Conservation (phyloP, 208 protist genomes). For the Trypanosomatidae sp. region DNA sequence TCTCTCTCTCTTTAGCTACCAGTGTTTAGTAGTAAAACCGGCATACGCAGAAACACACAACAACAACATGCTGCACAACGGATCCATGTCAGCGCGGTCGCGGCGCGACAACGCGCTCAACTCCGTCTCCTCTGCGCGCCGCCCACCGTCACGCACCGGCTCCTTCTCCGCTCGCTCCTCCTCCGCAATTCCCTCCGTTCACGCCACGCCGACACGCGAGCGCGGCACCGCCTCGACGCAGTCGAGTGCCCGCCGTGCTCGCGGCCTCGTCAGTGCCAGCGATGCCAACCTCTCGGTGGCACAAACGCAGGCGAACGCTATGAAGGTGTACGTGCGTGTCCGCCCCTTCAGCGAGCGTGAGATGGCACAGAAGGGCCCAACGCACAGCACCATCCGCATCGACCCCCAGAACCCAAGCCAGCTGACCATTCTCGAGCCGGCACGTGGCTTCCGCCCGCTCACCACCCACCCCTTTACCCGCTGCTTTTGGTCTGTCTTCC, state of each 20-base stretch:
- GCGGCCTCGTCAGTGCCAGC: too few species aligned
- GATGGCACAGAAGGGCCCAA: constrained; percentile 37
- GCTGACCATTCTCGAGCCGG: constrained; percentile 71
- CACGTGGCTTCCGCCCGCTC: constrained; percentile 52
- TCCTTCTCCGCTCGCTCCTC: too few species aligned
- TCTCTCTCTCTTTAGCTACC: too few species aligned
- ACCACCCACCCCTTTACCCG: constrained; percentile 69
- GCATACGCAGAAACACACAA: too few species aligned
- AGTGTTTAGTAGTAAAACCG: too few species aligned
- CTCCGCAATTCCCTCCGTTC: too few species aligned
- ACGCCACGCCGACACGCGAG: constrained; percentile 18
- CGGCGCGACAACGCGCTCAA: too few species aligned
- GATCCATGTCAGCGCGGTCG: too few species aligned
- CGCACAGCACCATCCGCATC: constrained; percentile 75
- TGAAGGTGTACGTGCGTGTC: constrained; percentile 89
- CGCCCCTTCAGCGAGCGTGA: constrained; percentile 86
- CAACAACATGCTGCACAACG: too few species aligned
- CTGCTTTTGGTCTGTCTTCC: constrained; percentile 89
- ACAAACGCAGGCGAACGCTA: constrained; percentile 53
- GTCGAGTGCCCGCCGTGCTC: constrained; percentile 9
- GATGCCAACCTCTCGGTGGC: constrained; percentile 3
- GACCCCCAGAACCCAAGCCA: constrained; percentile 76
- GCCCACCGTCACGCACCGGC: too few species aligned
- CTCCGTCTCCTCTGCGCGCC: too few species aligned
- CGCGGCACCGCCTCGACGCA: background rate